Percentiles rank a stretch among this genome's conserved stretches.
Conservation (phyloP, 2,329 filamentous ascomycete species). For the Mycocentrospora acerina region DNA sequence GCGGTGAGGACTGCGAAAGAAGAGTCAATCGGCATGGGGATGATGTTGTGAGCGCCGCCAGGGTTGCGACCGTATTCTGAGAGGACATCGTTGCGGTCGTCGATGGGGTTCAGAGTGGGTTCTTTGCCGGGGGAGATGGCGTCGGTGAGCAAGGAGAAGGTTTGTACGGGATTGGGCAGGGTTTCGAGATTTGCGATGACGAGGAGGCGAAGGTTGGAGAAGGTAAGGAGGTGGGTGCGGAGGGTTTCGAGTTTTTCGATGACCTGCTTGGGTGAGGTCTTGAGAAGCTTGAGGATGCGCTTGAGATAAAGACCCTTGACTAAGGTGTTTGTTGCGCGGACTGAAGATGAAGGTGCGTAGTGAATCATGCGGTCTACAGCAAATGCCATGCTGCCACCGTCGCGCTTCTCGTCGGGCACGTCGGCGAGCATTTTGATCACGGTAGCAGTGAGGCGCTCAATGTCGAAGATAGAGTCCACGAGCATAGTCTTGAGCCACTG, state of each 20-base stretch:
- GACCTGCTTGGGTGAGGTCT: constrained; percentile 73
- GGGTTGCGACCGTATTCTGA: constrained; percentile 73
- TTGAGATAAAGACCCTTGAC: constrained; percentile 88
- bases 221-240: constrained; percentile 73
- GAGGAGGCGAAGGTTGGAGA: constrained; percentile 81
- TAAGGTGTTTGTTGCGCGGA: constrained; percentile 76
- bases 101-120: constrained; percentile 67
- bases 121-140: constrained; percentile 51
- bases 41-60: constrained; percentile 73
- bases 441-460: constrained; percentile 60
- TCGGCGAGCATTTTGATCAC: constrained; percentile 85
- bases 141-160: constrained; percentile 68
- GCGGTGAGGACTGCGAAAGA: constrained; percentile 81
- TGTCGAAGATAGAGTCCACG: constrained; percentile 86
- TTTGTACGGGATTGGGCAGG: constrained; percentile 71
- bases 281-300: constrained; percentile 77
- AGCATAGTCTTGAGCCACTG: constrained; percentile 84
- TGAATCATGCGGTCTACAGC: constrained; percentile 75
- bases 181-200: constrained; percentile 79
- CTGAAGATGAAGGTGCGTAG: constrained; percentile 72
- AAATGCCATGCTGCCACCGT: constrained; percentile 67
- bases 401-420: constrained; percentile 87
- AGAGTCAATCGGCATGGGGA: constrained; percentile 91
- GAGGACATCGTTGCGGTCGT: constrained; percentile 69
- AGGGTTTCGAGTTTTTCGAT: constrained; percentile 77